A percentile compares a stretch with the other conserved stretches of the same genome.
phyloP scores from a whole-genome alignment of 2,329 filamentous ascomycete genomes.

The Dryadomyces quercivorus region DNA sequence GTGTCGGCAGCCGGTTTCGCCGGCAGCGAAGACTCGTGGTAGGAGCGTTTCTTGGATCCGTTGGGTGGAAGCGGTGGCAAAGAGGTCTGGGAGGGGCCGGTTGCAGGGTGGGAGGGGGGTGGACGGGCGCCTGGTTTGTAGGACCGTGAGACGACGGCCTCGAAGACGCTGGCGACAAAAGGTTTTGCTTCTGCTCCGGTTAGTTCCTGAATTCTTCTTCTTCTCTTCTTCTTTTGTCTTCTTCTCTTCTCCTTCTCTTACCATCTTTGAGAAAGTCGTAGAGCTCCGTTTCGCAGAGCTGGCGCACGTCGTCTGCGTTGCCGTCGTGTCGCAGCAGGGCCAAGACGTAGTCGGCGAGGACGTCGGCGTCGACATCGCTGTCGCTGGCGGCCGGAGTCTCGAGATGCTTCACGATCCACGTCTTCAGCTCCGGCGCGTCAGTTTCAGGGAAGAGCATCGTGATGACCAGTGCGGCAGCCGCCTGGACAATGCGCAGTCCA shows the following conservation, averaged over 20 bases:
- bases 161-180: conserved; percentile 63
- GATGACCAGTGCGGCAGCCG: conserved; percentile 6
- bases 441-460: conserved; percentile 51
- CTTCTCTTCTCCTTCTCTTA: conserved; percentile 17
- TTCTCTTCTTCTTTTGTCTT: too few relatives aligned
- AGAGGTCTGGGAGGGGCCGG: background rate
- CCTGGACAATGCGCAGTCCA: background rate
- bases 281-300: conserved; percentile 59
- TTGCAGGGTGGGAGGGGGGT: conserved; percentile 19
- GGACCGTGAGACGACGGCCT: conserved; percentile 48
- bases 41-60: conserved; percentile 36
- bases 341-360: conserved; percentile 75
- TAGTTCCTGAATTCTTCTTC: background rate
- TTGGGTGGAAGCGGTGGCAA: background rate
- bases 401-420: conserved; percentile 66
- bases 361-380: conserved; percentile 67
- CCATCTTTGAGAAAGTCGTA: conserved; percentile 64
- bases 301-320: conserved; percentile 48
- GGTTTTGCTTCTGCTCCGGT: conserved; percentile 33
- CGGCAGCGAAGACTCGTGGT: conserved; percentile 27
- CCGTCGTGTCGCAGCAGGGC: conserved; percentile 63
- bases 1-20: background rate
- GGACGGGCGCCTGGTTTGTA: conserved; percentile 45
- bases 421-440: conserved; percentile 53
- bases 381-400: conserved; percentile 51